Evolutionary conservation across 2,329 filamentous ascomycete species (phyloP), one percentile per base, ranked within the genome.

Genomic region (Monosporascus cannonballus): DNA sequence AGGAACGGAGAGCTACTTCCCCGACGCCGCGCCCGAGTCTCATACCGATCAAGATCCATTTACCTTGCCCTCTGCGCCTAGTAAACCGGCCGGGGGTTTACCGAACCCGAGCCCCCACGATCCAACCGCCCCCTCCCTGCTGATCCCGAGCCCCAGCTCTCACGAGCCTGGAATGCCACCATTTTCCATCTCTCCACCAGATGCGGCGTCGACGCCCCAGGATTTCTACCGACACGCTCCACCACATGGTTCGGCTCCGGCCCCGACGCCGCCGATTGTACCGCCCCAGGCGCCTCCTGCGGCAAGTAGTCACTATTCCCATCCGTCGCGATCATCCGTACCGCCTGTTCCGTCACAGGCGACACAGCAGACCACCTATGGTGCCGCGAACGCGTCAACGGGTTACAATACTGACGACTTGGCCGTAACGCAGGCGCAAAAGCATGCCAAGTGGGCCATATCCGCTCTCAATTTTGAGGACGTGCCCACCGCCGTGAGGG

Each of bases 381-480:
- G 70, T 34, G 56, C 49, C 14, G 54, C 52, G 22, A 52, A 48
- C 17, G 53, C 57, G 4, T 51, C 62, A 2, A 56, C 56, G 6
- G 62, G 76, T 5, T 79, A 87, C 50, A 74, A 71, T 4, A 75
- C 71, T 11, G 90, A 96, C 57, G 86, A 91, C 58, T 74, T 78
- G 54, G 77, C 87, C 0, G 86, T 96, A 37, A 75, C 83, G 37
- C 81, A 85, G 61, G 93, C 94, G 4, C 91, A 96, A 69, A 99
- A 97, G 68, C 94, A 97, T 73, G 92, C 93, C 2, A 91, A 90
- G 64, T 99, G 90, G 90, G 94, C 94, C 0, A 96, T 97, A 42
- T 96, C 92, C 11, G 94, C 94, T 0, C 73, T 99, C 47, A 96
- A 96, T 63, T 99, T 99, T 70, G 94, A 99, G 61, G 94, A 99